Base-by-base conservation (phyloP, 805 yeast genomes). In the Priceomyces medius region DNA sequence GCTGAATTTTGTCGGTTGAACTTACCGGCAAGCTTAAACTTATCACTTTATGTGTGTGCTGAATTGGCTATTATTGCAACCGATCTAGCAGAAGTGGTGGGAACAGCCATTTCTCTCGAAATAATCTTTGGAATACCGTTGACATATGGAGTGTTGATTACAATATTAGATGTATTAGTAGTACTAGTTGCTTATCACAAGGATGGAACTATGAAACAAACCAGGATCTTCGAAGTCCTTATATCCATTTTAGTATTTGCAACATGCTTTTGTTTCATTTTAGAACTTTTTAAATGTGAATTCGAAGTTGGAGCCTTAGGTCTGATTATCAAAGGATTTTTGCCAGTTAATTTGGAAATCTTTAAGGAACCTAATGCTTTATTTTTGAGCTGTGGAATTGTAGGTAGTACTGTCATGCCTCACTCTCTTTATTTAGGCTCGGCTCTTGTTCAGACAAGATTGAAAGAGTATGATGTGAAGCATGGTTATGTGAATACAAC, bases 51-150 rank as follows among this genome's bases (percentile, higher is more conserved):
- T 59, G 58, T 81, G 2, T 73, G 90, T 46, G 95, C 97, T 0
- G 98, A 91, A 56, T 66, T 84, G 14, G 95, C 98, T 16, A 91
- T 91, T 44, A 81, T 91, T 32, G 97, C 97, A 2, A 91, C 98
- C 0, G 99, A 91, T 65, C 76, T 93, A 49, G 97, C 99, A 1
- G 98, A 91, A 59, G 96, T 91, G 26, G 91, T 93, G 19, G 99
- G 99, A n/a, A 88, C 97, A 3, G 97, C 98, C 3, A 88, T 91
- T 43, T 84, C 98, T 0, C 73, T 91, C 43, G 88, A 93, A 52
- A 88, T 91, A 42, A 66, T 93, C 32, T 80, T 90, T 58, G 75
- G 78, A 2, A 68, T 93, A 6, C 98, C 98, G 0, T 67, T 93
- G 14, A 73, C 87, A 6, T 71, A 80, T 4, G 99, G 99, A 24